A percentile compares a stretch with the other conserved stretches of the same genome.
phyloP scores from a whole-genome alignment of 345 rosid species.

The Nasturtium officinale region DNA sequence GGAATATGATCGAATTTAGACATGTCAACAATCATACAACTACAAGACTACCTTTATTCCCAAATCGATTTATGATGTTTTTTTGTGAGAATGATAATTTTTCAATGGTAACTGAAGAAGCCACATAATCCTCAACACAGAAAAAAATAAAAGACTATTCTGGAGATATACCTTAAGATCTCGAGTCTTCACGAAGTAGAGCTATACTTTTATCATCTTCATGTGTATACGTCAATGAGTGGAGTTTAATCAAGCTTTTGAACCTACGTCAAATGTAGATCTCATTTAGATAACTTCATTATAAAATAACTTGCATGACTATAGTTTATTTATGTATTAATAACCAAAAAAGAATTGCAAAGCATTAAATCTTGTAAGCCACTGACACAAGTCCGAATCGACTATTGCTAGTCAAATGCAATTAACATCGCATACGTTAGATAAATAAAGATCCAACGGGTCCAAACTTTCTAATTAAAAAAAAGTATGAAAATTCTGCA shows the following conservation, averaged over 20 bases:
- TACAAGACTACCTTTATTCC: constrained; percentile 13
- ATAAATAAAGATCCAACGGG: not conserved
- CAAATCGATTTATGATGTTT: constrained; percentile 13
- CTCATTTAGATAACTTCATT: not conserved
- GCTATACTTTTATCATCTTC: not conserved
- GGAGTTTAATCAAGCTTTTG: not conserved
- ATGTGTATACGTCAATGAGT: constrained; percentile 1
- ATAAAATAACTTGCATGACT: not conserved
- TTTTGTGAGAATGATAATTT: constrained; percentile 2
- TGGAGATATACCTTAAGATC: constrained; percentile 22
- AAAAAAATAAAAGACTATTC: not conserved
- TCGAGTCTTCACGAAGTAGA: constrained; percentile 25
- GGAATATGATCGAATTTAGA: constrained; percentile 32
- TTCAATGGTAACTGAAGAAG: constrained; percentile 3
- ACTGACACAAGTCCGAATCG: not conserved
- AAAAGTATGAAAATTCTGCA: not conserved
- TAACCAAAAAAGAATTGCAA: not conserved
- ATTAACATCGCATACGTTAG: not conserved
- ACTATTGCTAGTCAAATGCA: not conserved
- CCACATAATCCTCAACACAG: constrained; percentile 24
- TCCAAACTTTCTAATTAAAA: not conserved
- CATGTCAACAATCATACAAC: constrained; percentile 20
- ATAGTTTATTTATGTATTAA: not conserved
- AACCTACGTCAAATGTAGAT: not conserved
- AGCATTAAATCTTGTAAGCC: not conserved